Evolutionary conservation across 2,329 filamentous ascomycete species (phyloP).

Genomic region (Myriosclerotinia curreyana): DNA sequence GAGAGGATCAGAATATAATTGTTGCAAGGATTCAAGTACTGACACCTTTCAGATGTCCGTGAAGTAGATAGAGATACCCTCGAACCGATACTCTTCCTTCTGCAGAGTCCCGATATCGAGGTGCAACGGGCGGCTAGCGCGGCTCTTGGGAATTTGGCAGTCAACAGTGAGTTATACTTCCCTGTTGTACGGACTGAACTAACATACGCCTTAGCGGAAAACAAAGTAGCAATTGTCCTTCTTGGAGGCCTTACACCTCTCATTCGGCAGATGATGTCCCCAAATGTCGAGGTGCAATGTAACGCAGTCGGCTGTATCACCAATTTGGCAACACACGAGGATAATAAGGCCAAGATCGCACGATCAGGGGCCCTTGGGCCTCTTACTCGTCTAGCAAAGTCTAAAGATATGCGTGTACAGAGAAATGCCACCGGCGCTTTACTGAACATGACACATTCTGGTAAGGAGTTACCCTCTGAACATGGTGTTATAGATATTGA

Average conservation of each 20-base stretch:
- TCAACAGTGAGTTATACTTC: conserved; percentile 71
- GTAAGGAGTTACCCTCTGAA: conserved; percentile 49
- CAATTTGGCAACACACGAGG: conserved; percentile 95
- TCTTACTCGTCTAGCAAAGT: conserved; percentile 88
- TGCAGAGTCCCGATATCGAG: conserved; percentile 94
- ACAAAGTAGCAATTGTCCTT: conserved; percentile 94
- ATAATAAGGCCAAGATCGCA: conserved; percentile 98
- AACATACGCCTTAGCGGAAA: conserved; percentile 68
- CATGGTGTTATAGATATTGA: conserved; percentile 24
- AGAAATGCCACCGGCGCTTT: conserved; percentile 94
- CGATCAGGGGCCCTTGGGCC: conserved; percentile 89
- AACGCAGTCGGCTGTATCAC: conserved; percentile 99
- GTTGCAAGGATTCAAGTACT: conserved; percentile 23
- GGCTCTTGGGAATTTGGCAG: conserved; percentile 90
- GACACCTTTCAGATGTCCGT: conserved; percentile 70
- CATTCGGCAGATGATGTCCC: conserved; percentile 97
- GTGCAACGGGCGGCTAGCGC: conserved; percentile 96
- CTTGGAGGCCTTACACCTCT: conserved; percentile 86
- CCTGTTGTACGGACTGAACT: conserved; percentile 38
- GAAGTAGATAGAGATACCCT: conserved; percentile 94
- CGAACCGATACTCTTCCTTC: conserved; percentile 89
- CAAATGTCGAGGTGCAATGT: conserved; percentile 97
- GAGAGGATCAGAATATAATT: not conserved
- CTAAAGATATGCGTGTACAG: conserved; percentile 97
- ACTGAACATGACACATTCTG: conserved; percentile 98